Conservation (phyloP, 2,329 filamentous ascomycete genomes). For the Calonectria pseudoreteaudii region DNA sequence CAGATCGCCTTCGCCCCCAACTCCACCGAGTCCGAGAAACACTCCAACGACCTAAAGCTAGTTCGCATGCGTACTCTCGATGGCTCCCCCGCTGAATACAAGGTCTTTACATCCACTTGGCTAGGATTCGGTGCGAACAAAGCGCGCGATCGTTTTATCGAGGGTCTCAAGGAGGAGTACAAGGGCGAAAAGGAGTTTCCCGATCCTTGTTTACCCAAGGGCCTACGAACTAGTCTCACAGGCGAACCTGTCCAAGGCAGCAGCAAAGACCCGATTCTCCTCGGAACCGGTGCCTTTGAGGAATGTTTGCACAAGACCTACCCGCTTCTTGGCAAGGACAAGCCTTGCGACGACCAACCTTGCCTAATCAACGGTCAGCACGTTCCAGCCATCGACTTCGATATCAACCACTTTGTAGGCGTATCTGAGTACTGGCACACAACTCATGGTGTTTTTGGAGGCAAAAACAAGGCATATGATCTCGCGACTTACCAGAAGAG, state of each 20-base stretch:
- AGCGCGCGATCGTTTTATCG: conserved; percentile 86
- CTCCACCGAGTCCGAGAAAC: conserved; percentile 86
- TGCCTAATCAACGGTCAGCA: conserved; percentile 93
- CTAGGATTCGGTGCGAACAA: conserved; percentile 97
- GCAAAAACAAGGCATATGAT: conserved; percentile 86
- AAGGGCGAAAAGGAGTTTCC: conserved; percentile 75
- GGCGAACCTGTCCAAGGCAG: conserved; percentile 65
- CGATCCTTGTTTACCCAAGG: conserved; percentile 90
- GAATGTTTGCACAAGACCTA: conserved; percentile 86
- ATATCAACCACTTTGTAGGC: conserved; percentile 96
- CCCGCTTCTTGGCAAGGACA: conserved; percentile 90
- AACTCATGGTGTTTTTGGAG: conserved; percentile 91
- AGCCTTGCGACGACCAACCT: conserved; percentile 82
- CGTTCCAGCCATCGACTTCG: conserved; percentile 95
- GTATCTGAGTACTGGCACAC: conserved; percentile 99
- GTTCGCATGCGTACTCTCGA: conserved; percentile 86
- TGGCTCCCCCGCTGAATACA: conserved; percentile 82
- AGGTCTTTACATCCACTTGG: conserved; percentile 96
- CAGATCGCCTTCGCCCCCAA: conserved; percentile 99
- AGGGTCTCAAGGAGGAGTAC: conserved; percentile 77
- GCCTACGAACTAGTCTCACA: conserved; percentile 78
- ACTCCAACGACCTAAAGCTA: conserved; percentile 89
- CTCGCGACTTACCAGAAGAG: conserved; percentile 88
- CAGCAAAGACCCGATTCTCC: conserved; percentile 64
- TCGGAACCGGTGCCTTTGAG: conserved; percentile 89